A percentile compares a stretch with the other conserved stretches of the same genome.
phyloP scores from a whole-genome alignment of 139 green algal species.

The Astrephomene gubernaculifera region DNA sequence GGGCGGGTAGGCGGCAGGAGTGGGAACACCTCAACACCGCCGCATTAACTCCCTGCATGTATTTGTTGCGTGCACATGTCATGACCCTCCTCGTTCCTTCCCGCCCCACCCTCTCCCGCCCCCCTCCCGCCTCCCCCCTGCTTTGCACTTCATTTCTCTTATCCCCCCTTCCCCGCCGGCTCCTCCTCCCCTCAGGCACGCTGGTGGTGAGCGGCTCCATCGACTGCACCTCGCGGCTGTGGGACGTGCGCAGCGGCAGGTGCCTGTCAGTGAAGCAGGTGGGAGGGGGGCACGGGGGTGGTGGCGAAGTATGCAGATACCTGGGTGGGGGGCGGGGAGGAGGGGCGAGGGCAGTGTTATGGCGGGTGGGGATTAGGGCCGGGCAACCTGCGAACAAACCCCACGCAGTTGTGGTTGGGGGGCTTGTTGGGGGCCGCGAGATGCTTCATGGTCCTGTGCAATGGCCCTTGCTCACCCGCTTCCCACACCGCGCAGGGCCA shows the following conservation, averaged over 20 bases:
- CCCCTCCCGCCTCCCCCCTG: no score
- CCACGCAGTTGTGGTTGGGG: not conserved
- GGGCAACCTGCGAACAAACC: not conserved
- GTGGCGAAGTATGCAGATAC: no score
- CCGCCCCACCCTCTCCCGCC: no score
- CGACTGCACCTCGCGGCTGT: conserved; percentile 71
- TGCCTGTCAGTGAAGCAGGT: conserved; percentile 71
- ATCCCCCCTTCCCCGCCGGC: not conserved
- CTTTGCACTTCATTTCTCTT: no score
- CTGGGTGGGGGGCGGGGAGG: not conserved
- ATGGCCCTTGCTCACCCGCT: not conserved
- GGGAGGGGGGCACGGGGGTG: no score
- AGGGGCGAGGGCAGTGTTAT: not conserved
- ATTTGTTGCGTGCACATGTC: no score
- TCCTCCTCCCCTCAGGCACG: conserved; percentile 42
- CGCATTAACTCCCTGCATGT: no score
- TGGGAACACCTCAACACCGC: no score
- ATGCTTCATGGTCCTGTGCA: not conserved
- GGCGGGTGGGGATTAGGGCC: not conserved
- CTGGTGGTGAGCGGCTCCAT: conserved; percentile 74
- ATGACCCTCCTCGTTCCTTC: no score
- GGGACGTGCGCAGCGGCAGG: conserved; percentile 73
- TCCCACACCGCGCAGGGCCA: conserved; percentile 57
- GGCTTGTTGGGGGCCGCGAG: not conserved
- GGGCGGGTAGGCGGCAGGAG: no score